phyloP scores from a whole-genome alignment of 1,284 basidiomycete genomes.

The Sporisorium sorghi region DNA sequence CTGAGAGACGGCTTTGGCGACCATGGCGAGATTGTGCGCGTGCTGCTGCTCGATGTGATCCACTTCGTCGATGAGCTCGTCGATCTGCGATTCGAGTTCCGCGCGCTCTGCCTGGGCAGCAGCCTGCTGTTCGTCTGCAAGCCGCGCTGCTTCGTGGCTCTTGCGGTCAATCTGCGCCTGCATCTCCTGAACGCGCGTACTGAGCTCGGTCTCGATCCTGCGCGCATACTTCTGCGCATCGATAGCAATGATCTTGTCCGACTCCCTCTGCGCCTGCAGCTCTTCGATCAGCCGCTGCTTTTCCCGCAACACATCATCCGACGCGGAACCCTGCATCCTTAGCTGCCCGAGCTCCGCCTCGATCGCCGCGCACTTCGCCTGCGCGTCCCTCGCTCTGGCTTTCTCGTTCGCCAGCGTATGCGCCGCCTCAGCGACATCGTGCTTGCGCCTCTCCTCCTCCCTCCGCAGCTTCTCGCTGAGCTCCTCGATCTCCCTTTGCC shows the following conservation, averaged over 20 bases:
- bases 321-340: constrained; percentile 14
- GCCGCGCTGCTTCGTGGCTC: constrained; percentile 8
- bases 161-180: constrained; percentile 15
- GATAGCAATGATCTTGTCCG: constrained; percentile 39
- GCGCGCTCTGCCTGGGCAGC: constrained; percentile 10
- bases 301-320: constrained; percentile 17
- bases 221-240: constrained; percentile 44
- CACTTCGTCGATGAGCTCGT: constrained; percentile 18
- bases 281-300: constrained; percentile 32
- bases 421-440: constrained; percentile 23
- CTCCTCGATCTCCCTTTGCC: constrained; percentile 47
- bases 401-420: constrained; percentile 14
- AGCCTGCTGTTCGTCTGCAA: constrained; percentile 9
- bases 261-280: constrained; percentile 30
- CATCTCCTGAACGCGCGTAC: constrained; percentile 27
- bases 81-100: constrained; percentile 18
- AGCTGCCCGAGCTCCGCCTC: constrained; percentile 20
- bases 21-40: constrained; percentile 33
- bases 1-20: constrained; percentile 33
- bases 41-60: constrained; percentile 28
- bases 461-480: constrained; percentile 22
- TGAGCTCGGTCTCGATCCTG: constrained; percentile 36
- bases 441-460: constrained; percentile 30
- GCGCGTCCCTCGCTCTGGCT: constrained; percentile 11
- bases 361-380: constrained; percentile 8